Conservation (phyloP, 75 land plant genomes). For the Selaginella tamariscina region DNA sequence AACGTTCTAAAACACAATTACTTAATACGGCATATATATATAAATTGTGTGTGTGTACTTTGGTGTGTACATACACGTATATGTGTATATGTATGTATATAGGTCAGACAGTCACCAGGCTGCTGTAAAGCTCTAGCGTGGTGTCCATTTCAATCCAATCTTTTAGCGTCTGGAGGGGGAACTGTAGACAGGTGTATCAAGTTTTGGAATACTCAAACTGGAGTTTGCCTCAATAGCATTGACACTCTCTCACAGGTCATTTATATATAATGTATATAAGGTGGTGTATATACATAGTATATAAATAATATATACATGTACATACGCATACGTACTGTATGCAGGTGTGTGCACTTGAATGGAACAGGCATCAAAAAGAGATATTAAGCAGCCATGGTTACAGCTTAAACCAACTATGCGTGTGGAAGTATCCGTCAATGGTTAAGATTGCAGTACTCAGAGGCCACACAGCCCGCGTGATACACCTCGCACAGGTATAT, state of each 20-base stretch:
- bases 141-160: slow-evolving; percentile 45
- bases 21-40: no score
- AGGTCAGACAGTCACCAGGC: slow-evolving; percentile 36
- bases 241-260: slow-evolving; percentile 48
- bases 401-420: slow-evolving; percentile 36
- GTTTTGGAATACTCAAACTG: slow-evolving; percentile 65
- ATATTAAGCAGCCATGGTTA: slow-evolving; percentile 55
- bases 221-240: slow-evolving; percentile 34
- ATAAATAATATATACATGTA: neutral
- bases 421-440: slow-evolving; percentile 69
- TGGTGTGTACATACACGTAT: no score
- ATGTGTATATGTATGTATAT: slow-evolving; percentile 22
- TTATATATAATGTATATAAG: neutral
- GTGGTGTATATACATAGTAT: neutral
- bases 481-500: slow-evolving; percentile 47
- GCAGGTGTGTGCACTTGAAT: slow-evolving; percentile 55
- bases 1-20: no score
- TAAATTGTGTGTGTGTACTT: no score
- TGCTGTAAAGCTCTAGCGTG: slow-evolving; percentile 68
- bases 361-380: slow-evolving; percentile 68
- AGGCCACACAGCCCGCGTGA: slow-evolving; percentile 40
- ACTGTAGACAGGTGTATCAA: slow-evolving; percentile 52
- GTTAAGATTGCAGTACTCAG: slow-evolving; percentile 41
- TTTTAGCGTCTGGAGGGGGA: slow-evolving; percentile 74
- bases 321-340: neutral